Evolutionary conservation across 2,329 filamentous ascomycete species (phyloP).

Genomic region (Xylaria sp.): DNA sequence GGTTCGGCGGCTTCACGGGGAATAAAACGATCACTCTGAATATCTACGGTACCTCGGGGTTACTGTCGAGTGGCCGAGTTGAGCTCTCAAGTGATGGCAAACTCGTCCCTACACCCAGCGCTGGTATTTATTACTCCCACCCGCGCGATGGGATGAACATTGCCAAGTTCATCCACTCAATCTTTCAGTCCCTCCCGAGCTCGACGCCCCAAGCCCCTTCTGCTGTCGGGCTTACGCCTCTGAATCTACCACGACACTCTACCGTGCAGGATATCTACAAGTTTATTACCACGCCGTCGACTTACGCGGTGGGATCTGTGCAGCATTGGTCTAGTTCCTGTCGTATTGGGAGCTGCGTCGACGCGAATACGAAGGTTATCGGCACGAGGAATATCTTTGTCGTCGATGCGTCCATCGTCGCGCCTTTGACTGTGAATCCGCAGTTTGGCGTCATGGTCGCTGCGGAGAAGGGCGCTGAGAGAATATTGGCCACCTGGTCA

Average conservation of each 20-base stretch:
- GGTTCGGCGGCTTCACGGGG: slow-evolving; percentile 47
- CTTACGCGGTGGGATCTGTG: slow-evolving; percentile 56
- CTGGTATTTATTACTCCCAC: slow-evolving; percentile 54
- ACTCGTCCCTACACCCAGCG: slow-evolving; percentile 49
- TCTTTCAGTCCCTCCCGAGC: slow-evolving; percentile 52
- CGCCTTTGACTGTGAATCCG: slow-evolving; percentile 59
- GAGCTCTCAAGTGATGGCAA: slow-evolving; percentile 47
- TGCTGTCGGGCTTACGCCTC: slow-evolving; percentile 48
- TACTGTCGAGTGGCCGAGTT: slow-evolving; percentile 55
- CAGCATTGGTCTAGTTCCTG: slow-evolving; percentile 62
- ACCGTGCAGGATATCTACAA: slow-evolving; percentile 53
- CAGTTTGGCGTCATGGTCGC: slow-evolving; percentile 61
- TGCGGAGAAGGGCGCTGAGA: slow-evolving; percentile 56
- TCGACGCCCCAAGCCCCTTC: slow-evolving; percentile 40
- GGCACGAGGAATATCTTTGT: slow-evolving; percentile 58
- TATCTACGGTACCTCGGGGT: slow-evolving; percentile 61
- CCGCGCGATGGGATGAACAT: slow-evolving; percentile 55
- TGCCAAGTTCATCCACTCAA: slow-evolving; percentile 54
- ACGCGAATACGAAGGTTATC: slow-evolving; percentile 51
- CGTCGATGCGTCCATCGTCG: slow-evolving; percentile 56
- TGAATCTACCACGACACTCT: slow-evolving; percentile 54
- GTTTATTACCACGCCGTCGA: slow-evolving; percentile 55
- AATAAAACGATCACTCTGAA: slow-evolving; percentile 60
- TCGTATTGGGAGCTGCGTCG: slow-evolving; percentile 56
- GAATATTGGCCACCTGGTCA: slow-evolving; percentile 45